phyloP scores from a whole-genome alignment of 192 early-diverging fungal genomes.

The Umbelopsis sp. region DNA sequence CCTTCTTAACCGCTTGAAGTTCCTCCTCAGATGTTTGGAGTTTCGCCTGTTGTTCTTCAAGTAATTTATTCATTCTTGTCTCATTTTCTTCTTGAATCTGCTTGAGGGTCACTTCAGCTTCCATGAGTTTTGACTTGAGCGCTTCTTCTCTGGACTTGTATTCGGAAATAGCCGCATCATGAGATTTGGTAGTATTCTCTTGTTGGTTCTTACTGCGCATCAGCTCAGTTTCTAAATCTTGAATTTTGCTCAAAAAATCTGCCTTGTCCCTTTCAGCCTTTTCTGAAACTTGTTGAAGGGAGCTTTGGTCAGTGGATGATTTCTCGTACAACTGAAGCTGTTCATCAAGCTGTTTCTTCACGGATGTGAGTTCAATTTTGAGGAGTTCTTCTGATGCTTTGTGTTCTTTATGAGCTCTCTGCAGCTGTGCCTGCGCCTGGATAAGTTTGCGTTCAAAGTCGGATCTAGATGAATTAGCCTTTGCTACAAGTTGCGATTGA shows the following conservation, averaged over 20 bases:
- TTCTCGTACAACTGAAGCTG: not conserved
- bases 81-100: not conserved
- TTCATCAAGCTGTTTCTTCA: not conserved
- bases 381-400: not conserved
- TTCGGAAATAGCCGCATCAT: not conserved
- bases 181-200: not conserved
- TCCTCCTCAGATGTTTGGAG: not conserved
- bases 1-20: not conserved
- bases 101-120: not conserved
- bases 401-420: not conserved
- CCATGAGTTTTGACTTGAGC: not conserved
- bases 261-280: not conserved
- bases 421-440: not conserved
- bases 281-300: not conserved
- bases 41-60: not conserved
- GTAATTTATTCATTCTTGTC: not conserved
- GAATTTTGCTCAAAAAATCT: not conserved
- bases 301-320: not conserved
- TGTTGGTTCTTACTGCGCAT: not conserved
- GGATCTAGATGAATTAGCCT: not conserved
- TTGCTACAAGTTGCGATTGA: not conserved
- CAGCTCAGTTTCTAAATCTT: not conserved
- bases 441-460: not conserved
- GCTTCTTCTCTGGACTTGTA: not conserved
- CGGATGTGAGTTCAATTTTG: not conserved